Conservation (phyloP, 225 moss, liverwort and hornwort genomes). For the Straminergon stramineum region DNA sequence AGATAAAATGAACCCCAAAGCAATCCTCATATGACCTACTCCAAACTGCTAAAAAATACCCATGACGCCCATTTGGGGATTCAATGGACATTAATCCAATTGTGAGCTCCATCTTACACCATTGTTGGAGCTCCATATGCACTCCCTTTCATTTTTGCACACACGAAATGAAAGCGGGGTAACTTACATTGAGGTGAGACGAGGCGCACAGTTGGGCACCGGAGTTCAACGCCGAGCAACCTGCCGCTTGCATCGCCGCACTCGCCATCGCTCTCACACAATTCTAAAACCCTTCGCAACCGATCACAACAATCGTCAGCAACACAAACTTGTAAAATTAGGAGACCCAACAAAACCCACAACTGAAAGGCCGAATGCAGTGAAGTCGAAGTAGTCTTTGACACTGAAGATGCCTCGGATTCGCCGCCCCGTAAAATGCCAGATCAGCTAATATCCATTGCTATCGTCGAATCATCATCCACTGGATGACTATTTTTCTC, state of each 20-base stretch:
- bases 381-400: background rate
- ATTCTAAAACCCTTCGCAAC: background rate
- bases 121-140: background rate
- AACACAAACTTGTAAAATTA: background rate
- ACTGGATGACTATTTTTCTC: background rate
- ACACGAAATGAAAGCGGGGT: background rate
- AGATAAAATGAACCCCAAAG: background rate
- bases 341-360: background rate
- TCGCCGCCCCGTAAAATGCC: background rate
- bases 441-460: background rate
- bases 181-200: background rate
- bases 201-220: background rate
- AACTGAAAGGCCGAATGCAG: no score
- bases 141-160: background rate
- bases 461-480: background rate
- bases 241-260: constrained; percentile 18
- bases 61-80: background rate
- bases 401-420: background rate
- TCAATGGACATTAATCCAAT: background rate
- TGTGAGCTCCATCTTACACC: background rate
- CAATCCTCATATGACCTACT: background rate
- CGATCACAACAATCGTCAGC: background rate
- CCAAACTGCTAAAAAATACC: background rate
- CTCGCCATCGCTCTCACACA: constrained; percentile 1
- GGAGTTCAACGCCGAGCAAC: background rate